These are phyloP conservation scores for Fusarium sp. DNA, from an alignment of 2,329 filamentous ascomycete genomes.

Conservation along the genomic window DNA sequence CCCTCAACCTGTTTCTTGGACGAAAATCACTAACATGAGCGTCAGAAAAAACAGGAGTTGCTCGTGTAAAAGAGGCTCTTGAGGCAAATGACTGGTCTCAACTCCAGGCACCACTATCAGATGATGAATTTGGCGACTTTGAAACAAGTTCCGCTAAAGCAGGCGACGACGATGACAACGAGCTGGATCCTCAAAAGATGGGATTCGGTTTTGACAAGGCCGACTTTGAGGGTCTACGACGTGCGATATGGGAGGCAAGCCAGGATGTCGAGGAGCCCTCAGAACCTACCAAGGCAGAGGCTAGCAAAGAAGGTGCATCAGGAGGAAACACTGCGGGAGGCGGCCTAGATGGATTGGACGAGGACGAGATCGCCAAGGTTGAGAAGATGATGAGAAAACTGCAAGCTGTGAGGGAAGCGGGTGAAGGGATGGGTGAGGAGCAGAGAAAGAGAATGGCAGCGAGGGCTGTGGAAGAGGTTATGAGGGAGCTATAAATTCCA, in stretches of 20 bases:
- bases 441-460: conserved; percentile 74
- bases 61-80: conserved; percentile 72
- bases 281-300: conserved; percentile 25
- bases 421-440: conserved; percentile 71
- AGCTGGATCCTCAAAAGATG: conserved; percentile 63
- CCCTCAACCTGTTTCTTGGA: not conserved
- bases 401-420: conserved; percentile 73
- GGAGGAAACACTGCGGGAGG: conserved; percentile 51
- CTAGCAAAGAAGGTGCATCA: conserved; percentile 27
- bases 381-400: conserved; percentile 76
- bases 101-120: conserved; percentile 43
- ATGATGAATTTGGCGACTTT: conserved; percentile 53
- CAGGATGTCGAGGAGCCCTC: conserved; percentile 40
- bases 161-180: conserved; percentile 51
- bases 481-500: conserved; percentile 67
- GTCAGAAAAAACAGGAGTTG: conserved; percentile 71
- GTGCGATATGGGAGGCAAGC: conserved; percentile 65
- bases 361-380: conserved; percentile 71
- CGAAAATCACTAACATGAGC: conserved; percentile 35
- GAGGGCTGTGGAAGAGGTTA: conserved; percentile 74
- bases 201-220: conserved; percentile 67
- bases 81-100: conserved; percentile 76
- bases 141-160: conserved; percentile 55
- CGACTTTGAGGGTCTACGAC: conserved; percentile 67
- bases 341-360: conserved; percentile 60